phyloP scores from a whole-genome alignment of 192 early-diverging fungal species.

The Thamnidium elegans region DNA sequence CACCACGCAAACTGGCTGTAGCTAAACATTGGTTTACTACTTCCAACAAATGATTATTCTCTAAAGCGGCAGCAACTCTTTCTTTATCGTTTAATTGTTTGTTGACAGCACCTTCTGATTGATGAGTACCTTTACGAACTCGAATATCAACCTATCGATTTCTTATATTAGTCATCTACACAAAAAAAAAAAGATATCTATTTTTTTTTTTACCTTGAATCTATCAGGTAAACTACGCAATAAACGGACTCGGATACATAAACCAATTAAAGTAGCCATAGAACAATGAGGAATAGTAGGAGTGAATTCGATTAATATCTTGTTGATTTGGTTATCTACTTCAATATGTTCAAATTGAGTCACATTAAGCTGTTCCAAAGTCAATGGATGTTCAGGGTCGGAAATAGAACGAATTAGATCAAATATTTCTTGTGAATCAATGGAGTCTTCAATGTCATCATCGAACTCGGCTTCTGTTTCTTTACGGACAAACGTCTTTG shows the following conservation, averaged over 20 bases:
- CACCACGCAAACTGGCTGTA: constrained; percentile 42
- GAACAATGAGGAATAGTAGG: constrained; percentile 99
- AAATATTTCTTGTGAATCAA: constrained; percentile 90
- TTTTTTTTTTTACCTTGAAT: constrained; percentile 66
- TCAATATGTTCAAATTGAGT: constrained; percentile 81
- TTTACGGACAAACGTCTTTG: constrained; percentile 41
- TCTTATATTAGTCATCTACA: not conserved
- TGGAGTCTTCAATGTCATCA: constrained; percentile 68
- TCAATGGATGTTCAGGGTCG: constrained; percentile 97
- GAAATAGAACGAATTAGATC: constrained; percentile 94
- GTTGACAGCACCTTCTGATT: constrained; percentile 93
- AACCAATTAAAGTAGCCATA: constrained; percentile 97
- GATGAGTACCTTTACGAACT: constrained; percentile 91
- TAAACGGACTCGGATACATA: constrained; percentile 93
- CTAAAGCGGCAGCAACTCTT: constrained; percentile 94
- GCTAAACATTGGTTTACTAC: constrained; percentile 92
- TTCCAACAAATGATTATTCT: constrained; percentile 90
- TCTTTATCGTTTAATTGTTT: constrained; percentile 99
- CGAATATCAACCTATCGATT: constrained; percentile 72
- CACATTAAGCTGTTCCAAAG: constrained; percentile 96
- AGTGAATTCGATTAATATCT: constrained; percentile 82
- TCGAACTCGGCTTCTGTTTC: constrained; percentile 61
- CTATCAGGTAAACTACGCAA: constrained; percentile 82
- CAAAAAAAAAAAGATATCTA: not conserved
- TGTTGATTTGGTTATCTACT: constrained; percentile 69